Evolutionary conservation across 163 green algal genomes (phyloP), one percentile per base, ranked within the genome.

Genomic region (Picocystis sp.): DNA sequence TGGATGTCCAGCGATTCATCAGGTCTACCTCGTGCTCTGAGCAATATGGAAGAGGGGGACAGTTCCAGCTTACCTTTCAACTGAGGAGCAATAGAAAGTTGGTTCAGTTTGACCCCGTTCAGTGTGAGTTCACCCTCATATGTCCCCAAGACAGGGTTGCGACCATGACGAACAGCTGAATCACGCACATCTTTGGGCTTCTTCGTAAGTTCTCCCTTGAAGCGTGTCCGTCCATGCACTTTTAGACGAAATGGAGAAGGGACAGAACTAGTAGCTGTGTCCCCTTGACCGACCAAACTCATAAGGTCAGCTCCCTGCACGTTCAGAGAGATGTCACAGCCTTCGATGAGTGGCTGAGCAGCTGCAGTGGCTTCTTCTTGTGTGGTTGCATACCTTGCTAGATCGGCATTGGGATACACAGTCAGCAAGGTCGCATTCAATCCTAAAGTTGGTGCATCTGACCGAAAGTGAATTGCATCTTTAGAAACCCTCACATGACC

Each of bases 1-100:
- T 81, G 69, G 11, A 92, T 38, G 47, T 90, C 66, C 29, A 93
- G 56, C 14, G 55, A 56, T 47, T 93, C 81, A 53, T 89, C 75
- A 17, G 71, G 47, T 1, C 66, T 54, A 22, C 80, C 78, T 47
- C 69, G 53, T 41, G 66, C 84, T 47, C 14, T 58, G 55, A 1
- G 14, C 21, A 24, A 64, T 50, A 1, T 54, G 66, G 29, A 38
- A 38, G 29, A 38, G 8, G 29, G 29, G 8, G 29, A 38, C 2
- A 78, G 47, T 8, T 56, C 52, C 41, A 87, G 21, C 11, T 43
- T 55, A 17, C 75, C 81, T 2, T 42, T 47, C 33, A 89, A 66
- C 34, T 66, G 61, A 5, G 65, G 64, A 35, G 64, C 72, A 45
- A 90, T 67, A 47, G 63, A 60, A 45, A 90, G 65, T 67, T 84